These are phyloP conservation scores for Sphaerulina vaccinii DNA, from an alignment of 2,329 filamentous ascomycete species.

Conservation along the genomic window DNA sequence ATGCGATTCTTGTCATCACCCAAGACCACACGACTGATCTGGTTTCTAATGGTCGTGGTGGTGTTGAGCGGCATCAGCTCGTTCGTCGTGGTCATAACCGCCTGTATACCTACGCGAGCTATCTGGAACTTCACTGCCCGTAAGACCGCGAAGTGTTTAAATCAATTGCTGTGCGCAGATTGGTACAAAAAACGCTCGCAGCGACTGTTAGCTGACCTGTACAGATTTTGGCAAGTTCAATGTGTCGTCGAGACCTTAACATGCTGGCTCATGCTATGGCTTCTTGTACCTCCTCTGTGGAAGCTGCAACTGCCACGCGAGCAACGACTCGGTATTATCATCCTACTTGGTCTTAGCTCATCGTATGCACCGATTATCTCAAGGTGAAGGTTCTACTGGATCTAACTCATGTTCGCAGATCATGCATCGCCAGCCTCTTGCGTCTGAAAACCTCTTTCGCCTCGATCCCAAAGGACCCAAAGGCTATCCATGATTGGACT, in stretches of 20 bases:
- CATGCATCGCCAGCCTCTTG: conserved; percentile 7
- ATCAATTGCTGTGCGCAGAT: conserved; percentile 10
- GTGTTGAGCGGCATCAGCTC: conserved; percentile 8
- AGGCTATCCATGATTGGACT: conserved; percentile 10
- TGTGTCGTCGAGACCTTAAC: conserved; percentile 10
- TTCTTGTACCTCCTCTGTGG: conserved; percentile 14
- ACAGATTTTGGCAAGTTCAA: conserved; percentile 16
- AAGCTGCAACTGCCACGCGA: conserved; percentile 3
- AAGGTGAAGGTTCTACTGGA: too few relatives aligned
- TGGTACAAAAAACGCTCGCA: too few relatives aligned
- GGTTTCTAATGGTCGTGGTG: conserved; percentile 11
- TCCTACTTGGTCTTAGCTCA: conserved; percentile 16
- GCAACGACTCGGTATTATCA: conserved; percentile 13
- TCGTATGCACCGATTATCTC: too few relatives aligned
- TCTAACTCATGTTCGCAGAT: too few relatives aligned
- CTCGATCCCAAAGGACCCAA: conserved; percentile 7
- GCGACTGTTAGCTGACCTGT: too few relatives aligned
- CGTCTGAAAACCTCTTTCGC: conserved; percentile 12
- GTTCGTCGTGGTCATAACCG: conserved; percentile 8
- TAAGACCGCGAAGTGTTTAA: conserved; percentile 7
- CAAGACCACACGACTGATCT: conserved; percentile 8
- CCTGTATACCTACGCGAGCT: conserved; percentile 10
- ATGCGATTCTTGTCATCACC: conserved; percentile 3
- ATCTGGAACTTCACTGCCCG: conserved; percentile 12
- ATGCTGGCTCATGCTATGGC: conserved; percentile 13